Percentiles rank a stretch among this genome's conserved stretches.
Evolutionary conservation across 2,329 filamentous ascomycete species (phyloP).

Genomic region (Scopulariopsis brevicaulis): DNA sequence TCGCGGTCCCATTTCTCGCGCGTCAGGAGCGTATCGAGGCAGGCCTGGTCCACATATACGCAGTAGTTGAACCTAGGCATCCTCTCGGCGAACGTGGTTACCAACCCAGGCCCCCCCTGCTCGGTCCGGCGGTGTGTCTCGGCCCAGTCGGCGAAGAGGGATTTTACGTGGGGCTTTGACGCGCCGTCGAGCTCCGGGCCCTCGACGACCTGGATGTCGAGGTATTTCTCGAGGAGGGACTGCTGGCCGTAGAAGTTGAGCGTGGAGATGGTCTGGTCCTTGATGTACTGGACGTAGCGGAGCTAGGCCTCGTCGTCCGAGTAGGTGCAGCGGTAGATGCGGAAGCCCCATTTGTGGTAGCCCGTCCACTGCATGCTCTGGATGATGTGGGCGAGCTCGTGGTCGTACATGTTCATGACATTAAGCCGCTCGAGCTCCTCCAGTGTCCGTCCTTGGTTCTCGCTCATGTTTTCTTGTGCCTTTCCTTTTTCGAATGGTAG

Average conservation of each 20-base stretch:
- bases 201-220: too few relatives aligned
- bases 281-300: constrained; percentile 2
- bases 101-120: background rate
- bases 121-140: background rate
- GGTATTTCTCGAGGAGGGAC: constrained; percentile 2
- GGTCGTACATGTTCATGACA: background rate
- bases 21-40: background rate
- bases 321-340: constrained; percentile 10
- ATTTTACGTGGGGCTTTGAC: background rate
- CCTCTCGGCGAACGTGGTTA: background rate
- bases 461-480: background rate
- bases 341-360: constrained; percentile 9
- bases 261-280: background rate
- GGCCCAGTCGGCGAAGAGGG: background rate
- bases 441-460: background rate
- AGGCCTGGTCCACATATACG: constrained; percentile 1
- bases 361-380: constrained; percentile 2
- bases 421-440: background rate
- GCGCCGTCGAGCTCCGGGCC: constrained; percentile 3
- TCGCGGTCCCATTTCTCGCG: background rate
- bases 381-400: background rate
- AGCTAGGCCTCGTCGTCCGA: constrained; percentile 7
- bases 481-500: background rate
- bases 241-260: background rate
- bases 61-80: constrained; percentile 1